Evolutionary conservation across 2,329 filamentous ascomycete genomes (phyloP).

Genomic region (Proliferodiscus dingleyae): DNA sequence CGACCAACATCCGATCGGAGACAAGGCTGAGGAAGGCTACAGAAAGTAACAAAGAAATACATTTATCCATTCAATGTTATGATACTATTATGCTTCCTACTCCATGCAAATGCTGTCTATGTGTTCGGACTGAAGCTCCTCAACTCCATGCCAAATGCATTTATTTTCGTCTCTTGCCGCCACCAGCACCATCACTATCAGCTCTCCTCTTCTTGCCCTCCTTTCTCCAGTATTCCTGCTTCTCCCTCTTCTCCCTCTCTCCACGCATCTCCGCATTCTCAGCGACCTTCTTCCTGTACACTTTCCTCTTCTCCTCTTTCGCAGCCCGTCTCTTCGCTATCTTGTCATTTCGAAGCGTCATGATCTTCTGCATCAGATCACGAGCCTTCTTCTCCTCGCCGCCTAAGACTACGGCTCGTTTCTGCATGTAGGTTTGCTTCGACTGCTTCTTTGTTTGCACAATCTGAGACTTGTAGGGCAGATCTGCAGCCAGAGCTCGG

Average conservation of each 20-base stretch:
- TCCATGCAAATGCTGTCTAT: neutral
- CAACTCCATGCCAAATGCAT: neutral
- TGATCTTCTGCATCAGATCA: conserved; percentile 87
- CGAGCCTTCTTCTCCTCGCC: conserved; percentile 87
- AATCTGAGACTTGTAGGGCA: conserved; percentile 93
- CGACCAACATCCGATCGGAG: neutral
- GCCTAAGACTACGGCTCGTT: conserved; percentile 81
- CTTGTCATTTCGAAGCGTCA: conserved; percentile 86
- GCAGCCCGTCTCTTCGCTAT: conserved; percentile 74
- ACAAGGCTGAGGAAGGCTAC: neutral
- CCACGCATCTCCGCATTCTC: conserved; percentile 80
- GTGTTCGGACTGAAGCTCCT: neutral
- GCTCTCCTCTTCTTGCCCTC: conserved; percentile 78
- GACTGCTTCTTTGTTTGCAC: conserved; percentile 73
- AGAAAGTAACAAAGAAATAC: neutral
- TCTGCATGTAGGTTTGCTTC: conserved; percentile 85
- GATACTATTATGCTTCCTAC: neutral
- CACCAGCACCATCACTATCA: conserved; percentile 45
- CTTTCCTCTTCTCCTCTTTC: conserved; percentile 80
- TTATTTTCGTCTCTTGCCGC: conserved; percentile 28
- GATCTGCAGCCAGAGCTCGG: conserved; percentile 69
- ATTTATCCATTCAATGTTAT: neutral
- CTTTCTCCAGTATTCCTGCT: conserved; percentile 84
- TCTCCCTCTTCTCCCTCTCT: conserved; percentile 83
- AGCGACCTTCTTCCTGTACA: conserved; percentile 77